phyloP scores from a whole-genome alignment of 805 yeast species.

The Danielozyma ontarioensis region DNA sequence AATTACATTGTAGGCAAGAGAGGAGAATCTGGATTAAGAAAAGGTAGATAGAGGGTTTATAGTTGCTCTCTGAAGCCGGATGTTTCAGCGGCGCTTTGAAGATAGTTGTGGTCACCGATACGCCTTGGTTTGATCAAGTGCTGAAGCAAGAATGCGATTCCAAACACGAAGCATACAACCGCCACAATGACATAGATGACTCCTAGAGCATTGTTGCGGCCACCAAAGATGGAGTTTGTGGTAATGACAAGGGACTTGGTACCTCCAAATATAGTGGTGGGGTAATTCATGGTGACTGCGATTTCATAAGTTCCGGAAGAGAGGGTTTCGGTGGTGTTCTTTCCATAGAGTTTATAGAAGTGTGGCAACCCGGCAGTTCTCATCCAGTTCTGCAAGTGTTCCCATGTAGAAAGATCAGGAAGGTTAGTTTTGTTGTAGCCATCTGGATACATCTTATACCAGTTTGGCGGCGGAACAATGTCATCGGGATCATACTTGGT shows the following conservation, averaged over 20 bases:
- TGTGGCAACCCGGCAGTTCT: constrained; percentile 91
- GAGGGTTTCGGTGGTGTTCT: constrained; percentile 57
- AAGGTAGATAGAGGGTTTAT: constrained; percentile 1
- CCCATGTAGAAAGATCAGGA: constrained; percentile 74
- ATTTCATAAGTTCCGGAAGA: constrained; percentile 65
- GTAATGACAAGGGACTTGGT: constrained; percentile 76
- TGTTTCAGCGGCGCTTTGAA: constrained; percentile 19
- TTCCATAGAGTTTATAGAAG: constrained; percentile 76
- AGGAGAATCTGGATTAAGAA: not conserved
- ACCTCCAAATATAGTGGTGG: constrained; percentile 83
- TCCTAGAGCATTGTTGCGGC: constrained; percentile 79
- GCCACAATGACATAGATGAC: constrained; percentile 84
- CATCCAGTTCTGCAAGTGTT: constrained; percentile 95
- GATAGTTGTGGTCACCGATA: constrained; percentile 71
- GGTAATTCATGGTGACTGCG: constrained; percentile 70
- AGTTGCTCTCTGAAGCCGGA: constrained; percentile 18
- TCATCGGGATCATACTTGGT: constrained; percentile 63
- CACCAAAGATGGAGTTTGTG: constrained; percentile 81
- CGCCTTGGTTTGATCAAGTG: constrained; percentile 81
- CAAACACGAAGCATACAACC: constrained; percentile 65
- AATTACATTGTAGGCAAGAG: too few relatives aligned
- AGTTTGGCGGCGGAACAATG: constrained; percentile 91
- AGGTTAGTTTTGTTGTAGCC: constrained; percentile 83
- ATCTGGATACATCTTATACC: constrained; percentile 74
- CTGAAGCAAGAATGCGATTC: constrained; percentile 70